Base-by-base conservation (phyloP, 2,329 filamentous ascomycete genomes). In the Monosporascus sp. region DNA sequence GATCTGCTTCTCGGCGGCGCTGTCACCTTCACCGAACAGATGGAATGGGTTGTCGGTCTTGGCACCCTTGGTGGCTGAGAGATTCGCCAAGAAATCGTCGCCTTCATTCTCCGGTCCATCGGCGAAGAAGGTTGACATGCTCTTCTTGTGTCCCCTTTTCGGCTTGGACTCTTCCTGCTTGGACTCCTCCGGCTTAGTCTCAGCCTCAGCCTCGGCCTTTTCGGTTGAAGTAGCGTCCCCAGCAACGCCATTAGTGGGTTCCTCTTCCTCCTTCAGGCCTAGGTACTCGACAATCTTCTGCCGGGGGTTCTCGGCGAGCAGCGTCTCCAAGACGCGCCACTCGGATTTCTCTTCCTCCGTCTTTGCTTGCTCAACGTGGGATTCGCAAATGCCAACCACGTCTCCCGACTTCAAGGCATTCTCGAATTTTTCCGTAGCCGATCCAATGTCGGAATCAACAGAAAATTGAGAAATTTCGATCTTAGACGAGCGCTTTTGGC, bases 41-140 rank as follows among this genome's bases (percentile, higher is more conserved):
- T 91, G 84, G 80, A 99, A 99, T 6, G 95, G 94, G 63, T 92
- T 92, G 70, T 96, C 91, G 5, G 90, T 96, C 75, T 91, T 96
- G 48, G 89, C 89, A 20, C 88, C 92, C 74, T 97, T 97, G 22
- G 89, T 93, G 45, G 92, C 88, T 37, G 90, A 83, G 52, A 97
- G 76, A 61, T 89, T 87, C 3, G 89, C 87, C 56, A 99, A 75
- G 73, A 99, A 97, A 68, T 88, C 90, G 56, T 96, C 93, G 18
- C 81, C 85, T 47, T 91, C 89, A 2, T 76, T 81, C 24, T 76
- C 82, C 25, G 75, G 78, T 47, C 79, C 79, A 60, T 92, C 88
- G 15, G 78, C 83, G 67, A 97, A 97, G 71, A 97, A 90, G 48
- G 85, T 90, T 45, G 89, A 89, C 60, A 84, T 75, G 51, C 82